Evolutionary conservation across 345 rosid species (phyloP), one percentile per base, ranked within the genome.

Genomic region (Lenwebbia sp.): DNA sequence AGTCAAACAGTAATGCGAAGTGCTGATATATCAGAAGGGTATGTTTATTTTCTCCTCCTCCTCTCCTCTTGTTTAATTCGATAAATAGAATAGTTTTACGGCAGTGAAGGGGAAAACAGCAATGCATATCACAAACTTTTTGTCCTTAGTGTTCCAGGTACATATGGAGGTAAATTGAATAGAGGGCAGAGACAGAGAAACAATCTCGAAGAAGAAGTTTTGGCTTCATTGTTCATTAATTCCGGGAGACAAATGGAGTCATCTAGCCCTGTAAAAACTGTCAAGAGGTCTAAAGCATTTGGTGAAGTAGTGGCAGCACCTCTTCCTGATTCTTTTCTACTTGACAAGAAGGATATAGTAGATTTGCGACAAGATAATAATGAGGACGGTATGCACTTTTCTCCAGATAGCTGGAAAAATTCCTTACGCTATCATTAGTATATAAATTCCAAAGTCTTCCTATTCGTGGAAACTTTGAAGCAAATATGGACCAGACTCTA

Each of bases 231-330:
- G 62, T 92, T 91, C 83, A 25, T 19, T 52, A 82, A 81, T 88
- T 54, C 91, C 22, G 88, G 89, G 37, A 89, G 70, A 85, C 60
- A 84, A 55, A 89, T 87, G 53, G 90, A 86, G 85, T 60, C 74
- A 14, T 88, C 91, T 28, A 87, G 83, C 86, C 82, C 21, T 28
- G 85, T 25, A 41, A 88, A 52, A 84, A 50, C 87, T 11, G 83
- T 40, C 28, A 88, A 84, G 87, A 91, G 92, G 83, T 53, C 91
- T 57, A 50, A 56, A 57, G 86, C 88, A 53, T 84, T 86, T 12
- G 92, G 94, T 60, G 47, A 87, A 86, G 84, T 82, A 1, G 94
- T 92, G 55, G 78, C 28, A 83, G 90, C 86, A 86, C 91, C 93
- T 70, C 90, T 54, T 13, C 54, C 30, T 26, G 92, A 92, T 88